Evolutionary conservation across 2,329 filamentous ascomycete genomes (phyloP), one percentile per base, ranked within the genome.

Genomic region (Canariomyces notabilis): DNA sequence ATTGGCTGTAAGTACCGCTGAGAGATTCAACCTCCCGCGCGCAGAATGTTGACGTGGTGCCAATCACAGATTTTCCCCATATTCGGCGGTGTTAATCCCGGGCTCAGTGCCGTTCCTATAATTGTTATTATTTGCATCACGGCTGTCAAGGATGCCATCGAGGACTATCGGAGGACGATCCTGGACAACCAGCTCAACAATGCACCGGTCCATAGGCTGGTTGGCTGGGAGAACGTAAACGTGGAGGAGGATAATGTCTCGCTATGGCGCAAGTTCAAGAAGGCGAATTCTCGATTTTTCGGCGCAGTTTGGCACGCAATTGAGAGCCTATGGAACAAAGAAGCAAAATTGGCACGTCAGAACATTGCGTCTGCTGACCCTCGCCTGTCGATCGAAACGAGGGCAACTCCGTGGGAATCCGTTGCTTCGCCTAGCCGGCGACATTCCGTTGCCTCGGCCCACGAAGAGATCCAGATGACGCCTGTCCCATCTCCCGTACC

Each of bases 141-240:
- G 2, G 83, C 89, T 21, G 79, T 96, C 65, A 98, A 97, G 67
- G 93, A 98, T 64, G 93, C 83, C 15, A 84, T 97, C 53, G 93
- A 98, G 68, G 93, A 98, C 69, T 97, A 89, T 73, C 80, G 93
- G 58, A 79, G 93, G 67, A 97, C 91, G 0, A 74, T 89, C 34
- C 81, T 96, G 35, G 93, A 98, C 64, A 95, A 84, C 54, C 87
- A 95, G 60, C 76, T 98, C 52, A 98, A 98, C 69, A 97, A 98
- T 63, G 93, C 93, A 2, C 87, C 90, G 0, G 88, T 97, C 8
- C 91, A 98, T 67, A 82, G 91, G 49, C 73, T 98, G 16, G 74
- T 89, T 11, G 84, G 90, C 52, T 97, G 87, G 83, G 77, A 85
- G 56, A 98, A 98, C 58, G 89, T 96, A 58, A 98, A 98, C 58